phyloP scores from a whole-genome alignment of 2,329 filamentous ascomycete genomes.

The Penicillium expansum region DNA sequence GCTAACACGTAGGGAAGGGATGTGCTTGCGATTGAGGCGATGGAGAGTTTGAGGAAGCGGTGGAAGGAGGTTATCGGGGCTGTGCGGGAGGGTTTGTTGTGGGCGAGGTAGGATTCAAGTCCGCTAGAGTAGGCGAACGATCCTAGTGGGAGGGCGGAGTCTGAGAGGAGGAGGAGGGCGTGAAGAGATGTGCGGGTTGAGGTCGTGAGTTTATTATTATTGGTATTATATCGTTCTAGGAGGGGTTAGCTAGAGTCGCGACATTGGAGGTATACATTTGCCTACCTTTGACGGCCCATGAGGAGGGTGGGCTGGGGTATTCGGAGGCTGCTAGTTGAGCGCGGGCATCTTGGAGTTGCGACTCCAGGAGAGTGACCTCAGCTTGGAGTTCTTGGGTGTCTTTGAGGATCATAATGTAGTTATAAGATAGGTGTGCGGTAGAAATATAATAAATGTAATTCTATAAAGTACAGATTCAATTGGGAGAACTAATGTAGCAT shows the following conservation, averaged over 20 bases:
- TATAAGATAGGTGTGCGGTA: neutral
- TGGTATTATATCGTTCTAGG: conserved; percentile 4
- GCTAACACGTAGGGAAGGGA: conserved; percentile 60
- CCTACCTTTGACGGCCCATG: conserved; percentile 15
- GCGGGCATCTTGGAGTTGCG: conserved; percentile 47
- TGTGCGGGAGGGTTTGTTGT: conserved; percentile 46
- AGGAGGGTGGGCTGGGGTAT: conserved; percentile 19
- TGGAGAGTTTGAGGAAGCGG: conserved; percentile 56
- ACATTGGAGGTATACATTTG: neutral
- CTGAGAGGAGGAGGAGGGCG: conserved; percentile 59
- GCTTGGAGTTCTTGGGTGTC: conserved; percentile 27
- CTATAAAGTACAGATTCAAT: neutral
- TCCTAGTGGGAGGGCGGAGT: conserved; percentile 62
- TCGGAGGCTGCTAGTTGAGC: conserved; percentile 35
- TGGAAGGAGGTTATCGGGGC: conserved; percentile 48
- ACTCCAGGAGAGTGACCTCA: conserved; percentile 49
- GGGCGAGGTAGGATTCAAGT: conserved; percentile 62
- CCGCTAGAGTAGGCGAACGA: conserved; percentile 66
- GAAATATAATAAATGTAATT: neutral
- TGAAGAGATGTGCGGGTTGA: conserved; percentile 40
- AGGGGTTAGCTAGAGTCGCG: neutral
- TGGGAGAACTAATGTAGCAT: neutral
- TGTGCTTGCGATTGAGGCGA: conserved; percentile 57
- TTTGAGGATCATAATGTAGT: conserved; percentile 24
- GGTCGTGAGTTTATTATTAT: conserved; percentile 9